These are phyloP conservation scores for Xylogone sp. DNA, from an alignment of 2,329 filamentous ascomycete genomes.

Conservation along the genomic window DNA sequence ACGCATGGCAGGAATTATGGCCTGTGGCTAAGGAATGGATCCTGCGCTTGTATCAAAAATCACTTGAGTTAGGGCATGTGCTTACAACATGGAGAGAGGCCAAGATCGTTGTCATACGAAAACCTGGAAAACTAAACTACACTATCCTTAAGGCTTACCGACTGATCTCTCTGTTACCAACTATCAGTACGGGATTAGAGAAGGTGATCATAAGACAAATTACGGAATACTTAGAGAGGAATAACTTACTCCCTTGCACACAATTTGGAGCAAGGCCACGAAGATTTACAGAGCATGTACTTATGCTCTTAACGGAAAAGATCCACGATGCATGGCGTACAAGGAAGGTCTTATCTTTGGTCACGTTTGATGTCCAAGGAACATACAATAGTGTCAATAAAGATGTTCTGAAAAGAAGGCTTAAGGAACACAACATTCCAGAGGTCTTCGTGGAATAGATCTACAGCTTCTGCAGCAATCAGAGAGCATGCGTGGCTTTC, in stretches of 20 bases:
- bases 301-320: slow-evolving; percentile 18
- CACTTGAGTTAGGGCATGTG: too few species aligned
- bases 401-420: neutral
- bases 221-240: slow-evolving; percentile 25
- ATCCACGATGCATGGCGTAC: slow-evolving; percentile 25
- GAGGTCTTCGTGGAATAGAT: slow-evolving; percentile 17
- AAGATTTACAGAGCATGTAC: neutral
- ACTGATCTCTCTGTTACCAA: slow-evolving; percentile 10
- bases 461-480: slow-evolving; percentile 23
- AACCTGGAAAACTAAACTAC: too few species aligned
- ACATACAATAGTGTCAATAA: slow-evolving; percentile 35
- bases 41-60: too few species aligned
- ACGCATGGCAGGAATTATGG: too few species aligned
- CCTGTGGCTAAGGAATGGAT: too few species aligned
- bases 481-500: slow-evolving; percentile 16
- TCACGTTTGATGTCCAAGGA: slow-evolving; percentile 35
- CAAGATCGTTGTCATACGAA: too few species aligned
- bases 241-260: slow-evolving; percentile 29
- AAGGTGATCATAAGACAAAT: slow-evolving; percentile 21
- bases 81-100: too few species aligned
- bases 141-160: slow-evolving; percentile 4
- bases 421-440: slow-evolving; percentile 1
- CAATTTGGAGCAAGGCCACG: slow-evolving; percentile 30
- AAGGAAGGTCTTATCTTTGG: slow-evolving; percentile 26
- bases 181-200: slow-evolving; percentile 8